Evolutionary conservation across 2,329 filamentous ascomycete species (phyloP).

Genomic region (Scedosporium boydii): DNA sequence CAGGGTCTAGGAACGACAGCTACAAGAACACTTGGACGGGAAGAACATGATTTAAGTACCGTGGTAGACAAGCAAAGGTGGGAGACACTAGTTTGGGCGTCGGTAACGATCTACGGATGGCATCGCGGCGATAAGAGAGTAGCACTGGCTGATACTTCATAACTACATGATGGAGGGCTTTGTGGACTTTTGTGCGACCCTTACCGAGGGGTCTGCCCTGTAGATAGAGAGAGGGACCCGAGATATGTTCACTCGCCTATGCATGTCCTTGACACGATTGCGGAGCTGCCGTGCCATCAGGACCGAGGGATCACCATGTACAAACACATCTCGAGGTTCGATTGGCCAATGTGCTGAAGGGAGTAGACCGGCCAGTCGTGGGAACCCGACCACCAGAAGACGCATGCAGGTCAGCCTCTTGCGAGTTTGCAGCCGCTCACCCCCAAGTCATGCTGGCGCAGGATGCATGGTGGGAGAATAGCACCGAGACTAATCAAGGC

Average conservation of each 20-base stretch:
- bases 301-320: neutral
- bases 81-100: no score
- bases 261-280: no score
- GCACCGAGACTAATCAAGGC: neutral
- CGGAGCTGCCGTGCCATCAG: neutral
- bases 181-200: no score
- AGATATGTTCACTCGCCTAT: no score
- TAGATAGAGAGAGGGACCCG: no score
- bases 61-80: neutral
- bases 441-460: neutral
- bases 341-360: neutral
- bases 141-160: neutral
- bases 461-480: neutral
- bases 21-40: neutral
- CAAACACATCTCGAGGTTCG: neutral
- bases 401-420: neutral
- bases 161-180: neutral
- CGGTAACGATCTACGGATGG: no score
- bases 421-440: neutral
- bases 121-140: neutral
- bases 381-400: neutral
- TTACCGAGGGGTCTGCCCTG: no score
- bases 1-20: neutral
- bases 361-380: neutral
- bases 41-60: neutral